Evolutionary conservation across 164 flowering plant species (phyloP), one percentile per base, ranked within the genome.

Genomic region (Santalum album): DNA sequence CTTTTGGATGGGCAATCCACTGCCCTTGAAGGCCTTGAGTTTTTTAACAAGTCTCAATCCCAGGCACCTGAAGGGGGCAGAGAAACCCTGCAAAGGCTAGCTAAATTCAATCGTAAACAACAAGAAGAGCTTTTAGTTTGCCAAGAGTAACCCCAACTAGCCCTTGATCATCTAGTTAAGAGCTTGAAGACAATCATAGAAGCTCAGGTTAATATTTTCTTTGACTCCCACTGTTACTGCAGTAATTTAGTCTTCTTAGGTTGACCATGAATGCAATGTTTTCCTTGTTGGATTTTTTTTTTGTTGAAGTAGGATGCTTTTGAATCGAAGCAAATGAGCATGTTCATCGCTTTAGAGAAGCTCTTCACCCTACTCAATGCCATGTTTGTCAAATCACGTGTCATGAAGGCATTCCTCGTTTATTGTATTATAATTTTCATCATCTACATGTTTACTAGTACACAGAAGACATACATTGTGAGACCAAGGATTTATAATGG

Each of bases 401-500:
- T 78, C 18, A 72, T 85, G 16, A 85, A 81, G 62, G 69, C 84
- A 14, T 75, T 83, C 60, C 63, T 85, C 60, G 40, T 77, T 0
- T 87, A 84, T 62, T 61, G 55, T 6, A 22, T 74, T 7, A 54
- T 69, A 10, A 75, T 76, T 20, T 66, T 87, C 56, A 21, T 79
- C 46, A 39, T 81, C 60, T 81, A 79, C 72, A 73, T 85, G 80
- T 59, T 87, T 58, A 87, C 91, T 10, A 78, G 91, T 40, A 69
- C 86, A 51, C 82, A 80, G 61, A 87, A 82, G 54, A 82, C 90
- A 16, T 79, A 79, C 55, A 65, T 51, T 12, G 78, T 80, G 14
- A 71, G 92, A 55, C 87, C 83, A 1, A 73, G 74, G 60, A 75
- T 87, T 18, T 87, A 83, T 58, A 65, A 87, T 1, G 88, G 97